Evolutionary conservation across 2,329 filamentous ascomycete genomes (phyloP), one percentile per base, ranked within the genome.

Genomic region (Apiospora saccharicola): DNA sequence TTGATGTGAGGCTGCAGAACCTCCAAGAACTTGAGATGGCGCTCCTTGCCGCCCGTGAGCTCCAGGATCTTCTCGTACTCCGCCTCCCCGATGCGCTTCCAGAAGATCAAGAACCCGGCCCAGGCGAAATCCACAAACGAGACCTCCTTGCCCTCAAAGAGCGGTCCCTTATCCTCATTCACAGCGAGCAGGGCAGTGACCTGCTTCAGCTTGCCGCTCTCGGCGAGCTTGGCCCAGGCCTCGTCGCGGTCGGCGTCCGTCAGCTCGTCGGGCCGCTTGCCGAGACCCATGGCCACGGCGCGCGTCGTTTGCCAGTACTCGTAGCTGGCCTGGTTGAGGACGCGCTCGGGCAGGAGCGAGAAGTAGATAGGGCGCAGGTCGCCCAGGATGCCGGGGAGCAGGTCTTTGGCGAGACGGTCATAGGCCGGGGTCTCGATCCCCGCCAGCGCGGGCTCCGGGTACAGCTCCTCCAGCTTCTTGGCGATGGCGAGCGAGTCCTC

Each of bases 401-500:
- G 74, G 0, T 81, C 80, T 37, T 85, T 80, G 1, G 92, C 78
- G 73, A 83, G 84, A 51, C 79, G 61, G 1, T 87, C 82, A 51
- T 86, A 80, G 24, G 68, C 34, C 0, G 87, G 86, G 0, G 88
- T 86, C 75, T 91, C 86, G 2, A 93, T 82, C 34, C 57, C 57
- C 74, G 88, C 86, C 1, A 93, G 78, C 0, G 88, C 83, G 0
- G 91, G 91, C 30, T 83, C 80, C 0, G 92, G 91, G 74, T 92
- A 84, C 0, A 82, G 81, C 70, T 85, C 81, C 77, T 94, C 91
- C 46, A 94, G 84, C 24, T 84, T 84, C 19, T 81, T 75, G 19
- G 88, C 90, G 74, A 94, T 94, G 61, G 82, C 81, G 74, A 82
- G 83, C 1, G 90, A 92, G 78, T 94, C 91, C 88, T 91, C 92